Evolutionary conservation across 106 monocot genomes (phyloP), one percentile per base, ranked within the genome.

Genomic region (Allium cepa): DNA sequence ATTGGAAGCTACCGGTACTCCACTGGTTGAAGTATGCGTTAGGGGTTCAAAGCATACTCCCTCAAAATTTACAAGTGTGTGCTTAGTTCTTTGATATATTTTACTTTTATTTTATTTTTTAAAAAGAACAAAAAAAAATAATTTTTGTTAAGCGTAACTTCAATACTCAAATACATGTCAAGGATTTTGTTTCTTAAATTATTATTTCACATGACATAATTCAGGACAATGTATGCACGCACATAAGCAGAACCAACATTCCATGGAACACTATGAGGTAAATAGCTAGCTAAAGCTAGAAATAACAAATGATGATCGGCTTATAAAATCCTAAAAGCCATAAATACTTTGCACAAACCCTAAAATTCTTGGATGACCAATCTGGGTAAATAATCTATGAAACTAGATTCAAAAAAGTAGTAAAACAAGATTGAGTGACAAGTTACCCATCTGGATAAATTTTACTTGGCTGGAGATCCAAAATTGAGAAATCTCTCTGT

Each of bases 331-430:
- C 9, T 36, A 36, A 36, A 67, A 67, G 47, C 1, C 27, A 12
- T 27, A 17, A 14, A 67, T 47, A 13, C 26, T 2, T 22, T 22
- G 36, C 17, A 51, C 27, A 61, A 62, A 48, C 60, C 60, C 49
- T 36, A 50, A 28, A 60, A 53, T 62, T 63, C 62, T 63, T 72
- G 13, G 62, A 63, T 63, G 27, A 47, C 17, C 7, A 11, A 53
- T 53, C 62, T 72, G 62, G n/a, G 14, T 2, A n/a, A 28, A n/a
- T 62, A 62, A 36, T 36, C 60, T 36, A 63, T 60, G 26, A 72
- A 72, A 72, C 10, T 60, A 63, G 16, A 17, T 46, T 63, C 63
- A 46, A 53, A 50, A 49, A 53, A 12, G 51, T 13, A 53, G 46
- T 11, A 10, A 70, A 58, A 13, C 49, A n/a, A 17, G 46, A 36